A percentile compares a stretch with the other conserved stretches of the same genome.
These are phyloP conservation scores for Epichloe brachyelytri DNA, from an alignment of 2,329 filamentous ascomycete species.

Conservation along the genomic window DNA sequence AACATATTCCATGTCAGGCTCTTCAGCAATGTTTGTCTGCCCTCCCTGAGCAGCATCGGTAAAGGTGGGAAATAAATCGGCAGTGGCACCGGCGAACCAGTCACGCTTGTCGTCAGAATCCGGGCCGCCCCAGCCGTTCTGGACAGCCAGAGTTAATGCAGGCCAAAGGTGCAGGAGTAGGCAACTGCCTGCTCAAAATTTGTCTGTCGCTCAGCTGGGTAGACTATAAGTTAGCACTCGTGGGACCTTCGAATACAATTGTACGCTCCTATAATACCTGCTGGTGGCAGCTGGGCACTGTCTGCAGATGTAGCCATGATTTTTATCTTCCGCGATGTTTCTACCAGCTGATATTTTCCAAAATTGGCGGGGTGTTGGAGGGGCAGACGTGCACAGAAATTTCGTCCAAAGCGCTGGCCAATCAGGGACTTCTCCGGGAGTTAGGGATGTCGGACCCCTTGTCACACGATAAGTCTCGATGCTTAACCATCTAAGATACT, in stretches of 20 bases:
- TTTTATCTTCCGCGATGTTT: conserved; percentile 3
- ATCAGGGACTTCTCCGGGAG: not conserved
- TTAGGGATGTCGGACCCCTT: too few relatives aligned
- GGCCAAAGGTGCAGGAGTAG: conserved; percentile 81
- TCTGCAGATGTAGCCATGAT: conserved; percentile 20
- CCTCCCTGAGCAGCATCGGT: conserved; percentile 21
- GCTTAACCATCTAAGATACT: too few relatives aligned
- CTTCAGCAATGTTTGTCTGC: conserved; percentile 21
- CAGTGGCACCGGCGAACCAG: conserved; percentile 85
- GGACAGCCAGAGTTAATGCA: conserved; percentile 73
- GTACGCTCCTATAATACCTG: conserved; percentile 11
- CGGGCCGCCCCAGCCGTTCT: conserved; percentile 78
- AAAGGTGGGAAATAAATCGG: conserved; percentile 67
- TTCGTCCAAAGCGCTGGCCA: conserved; percentile 6
- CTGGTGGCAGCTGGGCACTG: conserved; percentile 17
- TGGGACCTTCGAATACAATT: too few relatives aligned
- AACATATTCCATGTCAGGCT: conserved; percentile 63
- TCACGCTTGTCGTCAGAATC: conserved; percentile 79
- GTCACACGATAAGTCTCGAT: too few relatives aligned
- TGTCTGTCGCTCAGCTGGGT: conserved; percentile 39
- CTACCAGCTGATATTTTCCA: not conserved
- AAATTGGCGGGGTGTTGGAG: conserved; percentile 18
- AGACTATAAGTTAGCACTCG: not conserved
- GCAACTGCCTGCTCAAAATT: conserved; percentile 81
- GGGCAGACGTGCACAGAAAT: conserved; percentile 14